Base-by-base conservation (phyloP, 2,329 filamentous ascomycete genomes). In the Monilinia laxa region DNA sequence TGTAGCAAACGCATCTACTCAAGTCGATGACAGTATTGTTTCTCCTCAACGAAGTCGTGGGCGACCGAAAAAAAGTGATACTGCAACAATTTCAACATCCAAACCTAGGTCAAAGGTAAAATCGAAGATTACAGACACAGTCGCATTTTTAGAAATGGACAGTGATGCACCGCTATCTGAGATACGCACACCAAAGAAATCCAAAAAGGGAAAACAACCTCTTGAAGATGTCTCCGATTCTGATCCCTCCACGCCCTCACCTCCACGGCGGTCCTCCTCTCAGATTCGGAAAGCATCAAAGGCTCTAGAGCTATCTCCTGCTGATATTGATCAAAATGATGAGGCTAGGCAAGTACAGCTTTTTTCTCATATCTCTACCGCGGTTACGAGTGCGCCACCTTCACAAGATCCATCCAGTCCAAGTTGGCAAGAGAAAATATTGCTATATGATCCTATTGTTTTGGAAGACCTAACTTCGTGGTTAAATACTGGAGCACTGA, bases 351-450 rank as follows among this genome's bases (percentile, higher is more conserved):
- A 85, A 70, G 70, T 77, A 0, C 75, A 73, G 0, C 72, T 87
- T 31, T 87, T 87, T 69, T 72, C 73, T 35, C 77, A 81, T 70
- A 87, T 90, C 62, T 84, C 83, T 0, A 78, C 79, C 51, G 86
- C 86, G 0, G 79, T 90, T 12, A 83, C 74, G 11, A 79, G 79
- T 0, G 80, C 82, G 4, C 81, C 85, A 3, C 80, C 80, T 16
- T 81, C 84, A 0, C 80, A 73, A 4, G 80, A 88, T 70, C 78
- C 82, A 0, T 70, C 70, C 9, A 76, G 82, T 2, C 87, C 86
- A 18, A 92, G 86, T 2, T 98, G 93, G 91, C 84, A 96, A 72
- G 92, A 98, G 78, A 96, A 93, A 79, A 97, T 99, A 57, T 81
- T 98, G 7, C 86, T 98, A 76, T 98, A 96, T 76, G 93, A 98